A percentile compares a stretch with the other conserved stretches of the same genome.
These are phyloP conservation scores for Pichia sp. DNA, from an alignment of 1,139 yeast genomes.

Conservation along the genomic window DNA sequence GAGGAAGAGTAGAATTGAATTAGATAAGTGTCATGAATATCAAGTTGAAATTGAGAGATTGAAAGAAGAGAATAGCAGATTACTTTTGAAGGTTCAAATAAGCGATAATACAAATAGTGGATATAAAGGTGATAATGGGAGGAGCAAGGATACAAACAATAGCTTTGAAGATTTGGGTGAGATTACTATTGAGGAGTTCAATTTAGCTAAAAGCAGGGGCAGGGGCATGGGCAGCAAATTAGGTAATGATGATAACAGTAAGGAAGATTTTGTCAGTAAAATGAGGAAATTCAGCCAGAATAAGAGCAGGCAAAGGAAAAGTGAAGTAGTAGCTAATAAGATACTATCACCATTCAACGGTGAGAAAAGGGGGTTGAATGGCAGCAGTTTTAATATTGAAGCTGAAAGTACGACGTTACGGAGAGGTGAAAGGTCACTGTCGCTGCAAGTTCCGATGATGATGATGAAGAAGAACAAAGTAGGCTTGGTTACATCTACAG, in stretches of 20 bases:
- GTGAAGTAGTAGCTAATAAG: background rate
- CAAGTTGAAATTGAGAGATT: conserved; percentile 7
- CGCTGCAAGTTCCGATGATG: background rate
- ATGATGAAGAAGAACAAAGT: background rate
- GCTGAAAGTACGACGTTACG: conserved; percentile 11
- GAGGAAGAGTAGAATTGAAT: conserved; percentile 7
- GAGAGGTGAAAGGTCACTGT: conserved; percentile 3
- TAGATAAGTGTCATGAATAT: conserved; percentile 11
- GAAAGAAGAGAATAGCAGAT: conserved; percentile 4
- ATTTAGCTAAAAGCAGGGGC: background rate
- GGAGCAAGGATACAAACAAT: background rate
- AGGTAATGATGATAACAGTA: conserved; percentile 6
- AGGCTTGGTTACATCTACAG: conserved; percentile 1
- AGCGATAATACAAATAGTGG: conserved; percentile 3
- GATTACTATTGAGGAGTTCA: conserved; percentile 3
- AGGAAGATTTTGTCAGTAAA: conserved; percentile 21
- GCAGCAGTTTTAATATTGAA: conserved; percentile 8
- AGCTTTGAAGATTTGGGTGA: conserved; percentile 3
- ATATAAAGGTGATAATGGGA: background rate
- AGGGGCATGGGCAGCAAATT: background rate
- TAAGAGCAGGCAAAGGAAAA: conserved; percentile 5
- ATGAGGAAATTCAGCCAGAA: conserved; percentile 20
- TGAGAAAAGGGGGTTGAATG: too few relatives aligned
- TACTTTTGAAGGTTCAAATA: conserved; percentile 5
- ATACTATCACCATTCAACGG: too few relatives aligned